Evolutionary conservation across 345 rosid species (phyloP), one percentile per base, ranked within the genome.

Genomic region (Schrenkiella parvula): DNA sequence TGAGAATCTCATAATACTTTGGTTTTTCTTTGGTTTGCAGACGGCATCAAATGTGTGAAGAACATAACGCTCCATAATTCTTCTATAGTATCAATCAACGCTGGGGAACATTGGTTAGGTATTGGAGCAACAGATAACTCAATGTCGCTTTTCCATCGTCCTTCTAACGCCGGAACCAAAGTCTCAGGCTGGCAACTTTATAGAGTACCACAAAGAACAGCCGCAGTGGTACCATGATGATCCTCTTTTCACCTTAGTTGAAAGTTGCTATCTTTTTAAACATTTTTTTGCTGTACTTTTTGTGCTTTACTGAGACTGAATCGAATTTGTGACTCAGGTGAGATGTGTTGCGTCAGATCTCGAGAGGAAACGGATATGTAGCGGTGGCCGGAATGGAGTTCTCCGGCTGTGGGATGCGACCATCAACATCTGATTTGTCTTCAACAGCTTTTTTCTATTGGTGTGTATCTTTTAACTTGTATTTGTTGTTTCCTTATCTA

Each of bases 91-190:
- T 92, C 98, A 1, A 87, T 95, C 72, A 92, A 82, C 72, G 97
- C 97, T 44, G 99, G 96, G 48, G 99, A 95, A 28, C 79, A 90
- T 64, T 95, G 98, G 98, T 64, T 95, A 72, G 98, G 99, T 64
- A 81, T 95, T 31, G 99, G 98, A 70, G 98, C 99, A 70, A 96
- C 98, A 74, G 99, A 95, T 80, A 95, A 90, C 82, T 95, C 99
- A 4, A 85, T 95, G 98, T 95, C 99, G 73, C 93, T 95, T 37
- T 95, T 89, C 73, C 93, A 95, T 64, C 92, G 96, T 47, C 98
- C 98, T 68, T 93, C 91, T 81, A 77, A 63, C 59, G 59, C 89
- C 0, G 99, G 97, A 58, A 81, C 96, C 44, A 92, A 84, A 82
- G 82, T 88, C 82, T 69, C 96, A 12, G 89, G 93, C 73, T 95